These are phyloP conservation scores for Aspergillus biplanus DNA, from an alignment of 495 filamentous ascomycete species.

Conservation along the genomic window DNA sequence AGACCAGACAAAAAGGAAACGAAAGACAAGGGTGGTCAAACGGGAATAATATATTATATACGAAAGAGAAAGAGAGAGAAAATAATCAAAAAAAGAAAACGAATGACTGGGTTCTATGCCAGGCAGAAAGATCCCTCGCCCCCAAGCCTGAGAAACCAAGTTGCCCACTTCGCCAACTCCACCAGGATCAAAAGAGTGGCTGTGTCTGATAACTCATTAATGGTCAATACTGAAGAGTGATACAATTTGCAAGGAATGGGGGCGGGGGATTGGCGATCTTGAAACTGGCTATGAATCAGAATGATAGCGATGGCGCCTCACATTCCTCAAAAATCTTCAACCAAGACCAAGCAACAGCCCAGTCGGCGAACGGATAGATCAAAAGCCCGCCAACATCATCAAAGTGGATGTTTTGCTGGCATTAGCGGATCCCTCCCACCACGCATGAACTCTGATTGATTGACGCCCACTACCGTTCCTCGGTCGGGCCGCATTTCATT, in stretches of 20 bases:
- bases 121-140: background rate
- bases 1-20: background rate
- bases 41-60: background rate
- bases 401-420: background rate
- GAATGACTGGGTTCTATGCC: background rate
- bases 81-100: too few relatives aligned
- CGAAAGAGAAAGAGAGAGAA: background rate
- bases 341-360: background rate
- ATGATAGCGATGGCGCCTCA: background rate
- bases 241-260: background rate
- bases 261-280: background rate
- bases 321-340: slow-evolving; percentile 11
- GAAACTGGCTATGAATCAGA: background rate
- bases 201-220: slow-evolving; percentile 1
- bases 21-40: background rate
- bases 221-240: background rate
- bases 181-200: slow-evolving; percentile 12
- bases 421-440: slow-evolving; percentile 10
- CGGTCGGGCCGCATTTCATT: slow-evolving; percentile 7
- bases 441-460: slow-evolving; percentile 1
- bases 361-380: slow-evolving; percentile 19
- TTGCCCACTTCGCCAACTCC: background rate
- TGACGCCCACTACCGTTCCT: background rate
- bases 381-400: background rate
- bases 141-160: too few relatives aligned